A percentile compares a stretch with the other conserved stretches of the same genome.
These are phyloP conservation scores for Ustilago lituana DNA, from an alignment of 1,284 basidiomycete genomes.

Conservation along the genomic window DNA sequence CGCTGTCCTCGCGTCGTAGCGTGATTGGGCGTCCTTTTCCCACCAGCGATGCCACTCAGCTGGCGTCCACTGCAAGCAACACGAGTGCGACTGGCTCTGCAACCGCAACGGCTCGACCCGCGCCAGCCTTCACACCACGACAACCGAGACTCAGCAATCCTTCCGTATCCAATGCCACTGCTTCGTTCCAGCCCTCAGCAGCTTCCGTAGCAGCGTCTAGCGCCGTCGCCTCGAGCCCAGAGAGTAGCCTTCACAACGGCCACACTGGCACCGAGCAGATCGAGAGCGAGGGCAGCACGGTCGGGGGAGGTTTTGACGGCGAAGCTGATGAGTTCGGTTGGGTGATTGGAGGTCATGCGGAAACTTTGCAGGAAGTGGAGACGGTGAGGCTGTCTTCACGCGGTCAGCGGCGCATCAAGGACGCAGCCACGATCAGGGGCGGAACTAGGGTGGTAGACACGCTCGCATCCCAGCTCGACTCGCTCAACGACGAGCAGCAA, in stretches of 20 bases:
- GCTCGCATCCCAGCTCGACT: conserved; percentile 29
- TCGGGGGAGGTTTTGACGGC: not conserved
- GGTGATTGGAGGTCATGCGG: not conserved
- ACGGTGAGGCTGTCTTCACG: conserved; percentile 20
- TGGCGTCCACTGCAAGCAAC: not conserved
- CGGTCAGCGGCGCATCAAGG: conserved; percentile 5
- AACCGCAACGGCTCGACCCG: not conserved
- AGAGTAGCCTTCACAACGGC: conserved; percentile 21
- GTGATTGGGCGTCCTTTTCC: conserved; percentile 20
- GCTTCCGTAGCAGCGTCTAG: conserved; percentile 23
- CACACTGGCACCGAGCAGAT: conserved; percentile 6
- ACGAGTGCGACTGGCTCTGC: not conserved
- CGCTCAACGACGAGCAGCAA: not conserved
- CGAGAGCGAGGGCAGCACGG: conserved; percentile 30
- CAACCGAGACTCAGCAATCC: conserved; percentile 50
- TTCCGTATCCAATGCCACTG: conserved; percentile 49
- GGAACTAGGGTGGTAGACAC: conserved; percentile 27
- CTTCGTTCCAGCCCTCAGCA: conserved; percentile 20
- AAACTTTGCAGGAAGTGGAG: not conserved
- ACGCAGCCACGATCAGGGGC: conserved; percentile 5
- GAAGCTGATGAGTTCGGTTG: conserved; percentile 18
- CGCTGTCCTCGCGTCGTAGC: conserved; percentile 19
- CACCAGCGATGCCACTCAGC: conserved; percentile 1
- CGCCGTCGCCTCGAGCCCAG: conserved; percentile 27
- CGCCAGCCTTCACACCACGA: conserved; percentile 39